Conservation (phyloP, 306 rosid species). For the Herpetospermum pedunculosum region DNA sequence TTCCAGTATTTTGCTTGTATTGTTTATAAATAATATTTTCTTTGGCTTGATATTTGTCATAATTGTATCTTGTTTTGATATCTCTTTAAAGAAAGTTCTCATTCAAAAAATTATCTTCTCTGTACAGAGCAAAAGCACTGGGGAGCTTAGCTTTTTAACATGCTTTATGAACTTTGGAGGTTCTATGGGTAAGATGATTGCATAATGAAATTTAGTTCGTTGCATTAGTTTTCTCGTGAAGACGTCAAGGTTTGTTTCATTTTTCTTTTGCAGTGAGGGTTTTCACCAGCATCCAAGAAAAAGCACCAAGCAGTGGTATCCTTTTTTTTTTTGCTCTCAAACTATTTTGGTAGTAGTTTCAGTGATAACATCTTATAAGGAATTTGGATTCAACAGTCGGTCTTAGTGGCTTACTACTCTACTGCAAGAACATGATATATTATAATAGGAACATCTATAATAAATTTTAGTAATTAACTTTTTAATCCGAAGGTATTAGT, state of each 20-base stretch:
- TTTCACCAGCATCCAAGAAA: slow-evolving; percentile 87
- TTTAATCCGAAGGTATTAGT: background rate
- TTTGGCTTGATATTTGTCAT: background rate
- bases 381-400: background rate
- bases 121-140: slow-evolving; percentile 84
- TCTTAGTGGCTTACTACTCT: background rate
- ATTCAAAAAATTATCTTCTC: slow-evolving; percentile 14
- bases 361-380: background rate
- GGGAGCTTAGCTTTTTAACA: slow-evolving; percentile 97
- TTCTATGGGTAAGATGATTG: slow-evolving; percentile 58
- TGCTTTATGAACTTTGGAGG: slow-evolving; percentile 82
- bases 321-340: slow-evolving; percentile 19
- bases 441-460: background rate
- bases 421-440: background rate
- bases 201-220: slow-evolving; percentile 9
- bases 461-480: background rate
- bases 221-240: background rate
- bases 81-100: background rate
- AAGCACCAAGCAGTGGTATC: slow-evolving; percentile 81
- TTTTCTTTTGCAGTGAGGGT: slow-evolving; percentile 64
- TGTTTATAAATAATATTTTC: background rate
- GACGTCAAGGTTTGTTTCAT: background rate
- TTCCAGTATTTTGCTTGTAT: background rate
- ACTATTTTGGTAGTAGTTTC: background rate
- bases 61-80: background rate